phyloP scores from a whole-genome alignment of 805 yeast species.

The Kazachstania kunashirensis region DNA sequence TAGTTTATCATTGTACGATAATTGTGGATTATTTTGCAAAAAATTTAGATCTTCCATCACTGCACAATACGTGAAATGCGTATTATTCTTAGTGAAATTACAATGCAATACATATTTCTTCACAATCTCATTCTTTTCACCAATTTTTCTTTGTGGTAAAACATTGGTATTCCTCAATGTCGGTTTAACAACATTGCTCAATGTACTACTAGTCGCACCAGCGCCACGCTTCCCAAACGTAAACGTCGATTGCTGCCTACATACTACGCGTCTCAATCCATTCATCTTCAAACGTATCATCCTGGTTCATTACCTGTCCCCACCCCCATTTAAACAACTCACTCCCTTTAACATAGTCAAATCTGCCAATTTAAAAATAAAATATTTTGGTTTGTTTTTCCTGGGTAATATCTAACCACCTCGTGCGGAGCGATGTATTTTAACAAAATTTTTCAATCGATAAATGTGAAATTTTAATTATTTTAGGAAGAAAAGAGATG shows the following conservation, averaged over 20 bases:
- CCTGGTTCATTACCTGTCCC: neutral
- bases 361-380: too few species aligned
- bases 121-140: constrained; percentile 3
- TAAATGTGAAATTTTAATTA: too few species aligned
- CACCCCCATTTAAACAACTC: neutral
- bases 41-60: constrained; percentile 56
- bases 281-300: too few species aligned
- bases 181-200: constrained; percentile 5
- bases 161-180: neutral
- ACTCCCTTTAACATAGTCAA: too few species aligned
- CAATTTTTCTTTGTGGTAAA: neutral
- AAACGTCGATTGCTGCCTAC: constrained; percentile 2
- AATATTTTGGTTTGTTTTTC: too few species aligned
- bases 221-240: constrained; percentile 1
- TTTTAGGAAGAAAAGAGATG: neutral
- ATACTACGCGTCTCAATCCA: neutral
- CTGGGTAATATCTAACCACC: too few species aligned
- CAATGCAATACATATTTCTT: constrained; percentile 64
- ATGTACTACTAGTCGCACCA: neutral
- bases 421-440: too few species aligned
- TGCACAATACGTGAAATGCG: constrained; percentile 65
- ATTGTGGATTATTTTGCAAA: constrained; percentile 43
- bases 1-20: constrained; percentile 58
- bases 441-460: too few species aligned
- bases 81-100: constrained; percentile 71